phyloP scores from a whole-genome alignment of 75 land plant genomes.

The Isoetes taiwanensis region DNA sequence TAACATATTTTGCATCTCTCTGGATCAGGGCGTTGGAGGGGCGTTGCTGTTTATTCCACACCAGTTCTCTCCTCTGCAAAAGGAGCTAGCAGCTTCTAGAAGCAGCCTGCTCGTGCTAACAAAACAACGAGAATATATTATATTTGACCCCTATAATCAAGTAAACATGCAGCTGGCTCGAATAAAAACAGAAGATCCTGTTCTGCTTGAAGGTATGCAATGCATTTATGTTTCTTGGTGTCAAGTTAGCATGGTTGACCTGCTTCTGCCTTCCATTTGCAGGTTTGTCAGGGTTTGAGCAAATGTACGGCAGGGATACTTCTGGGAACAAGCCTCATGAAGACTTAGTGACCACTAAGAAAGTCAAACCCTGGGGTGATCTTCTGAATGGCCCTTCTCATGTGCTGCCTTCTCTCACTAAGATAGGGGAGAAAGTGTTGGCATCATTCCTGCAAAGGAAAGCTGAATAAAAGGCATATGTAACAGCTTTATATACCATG shows the following conservation, averaged over 20 bases:
- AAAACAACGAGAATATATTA: slow-evolving; percentile 8
- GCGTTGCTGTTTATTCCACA: slow-evolving; percentile 14
- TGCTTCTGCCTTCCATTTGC: too few relatives aligned
- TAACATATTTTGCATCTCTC: too few relatives aligned
- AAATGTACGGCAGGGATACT: slow-evolving; percentile 14
- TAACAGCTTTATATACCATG: too few relatives aligned
- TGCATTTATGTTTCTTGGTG: too few relatives aligned
- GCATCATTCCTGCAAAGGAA: slow-evolving; percentile 17
- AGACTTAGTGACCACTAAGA: neutral
- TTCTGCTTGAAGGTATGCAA: too few relatives aligned
- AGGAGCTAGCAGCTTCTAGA: neutral
- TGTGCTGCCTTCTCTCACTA: slow-evolving; percentile 20
- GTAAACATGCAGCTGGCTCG: too few relatives aligned
- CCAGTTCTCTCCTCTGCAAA: neutral
- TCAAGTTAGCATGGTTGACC: too few relatives aligned
- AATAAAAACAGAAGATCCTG: too few relatives aligned
- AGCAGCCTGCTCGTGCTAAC: slow-evolving; percentile 6
- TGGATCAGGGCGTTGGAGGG: slow-evolving; percentile 13
- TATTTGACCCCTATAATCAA: slow-evolving; percentile 13
- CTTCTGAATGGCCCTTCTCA: slow-evolving; percentile 22
- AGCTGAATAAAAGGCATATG: too few relatives aligned
- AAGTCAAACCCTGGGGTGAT: slow-evolving; percentile 15
- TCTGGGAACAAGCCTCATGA: neutral
- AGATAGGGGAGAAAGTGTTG: slow-evolving; percentile 13
- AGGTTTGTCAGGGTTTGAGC: slow-evolving; percentile 10